phyloP scores from a whole-genome alignment of 495 filamentous ascomycete species.

The Pseudoneurospora amorphoporcata region DNA sequence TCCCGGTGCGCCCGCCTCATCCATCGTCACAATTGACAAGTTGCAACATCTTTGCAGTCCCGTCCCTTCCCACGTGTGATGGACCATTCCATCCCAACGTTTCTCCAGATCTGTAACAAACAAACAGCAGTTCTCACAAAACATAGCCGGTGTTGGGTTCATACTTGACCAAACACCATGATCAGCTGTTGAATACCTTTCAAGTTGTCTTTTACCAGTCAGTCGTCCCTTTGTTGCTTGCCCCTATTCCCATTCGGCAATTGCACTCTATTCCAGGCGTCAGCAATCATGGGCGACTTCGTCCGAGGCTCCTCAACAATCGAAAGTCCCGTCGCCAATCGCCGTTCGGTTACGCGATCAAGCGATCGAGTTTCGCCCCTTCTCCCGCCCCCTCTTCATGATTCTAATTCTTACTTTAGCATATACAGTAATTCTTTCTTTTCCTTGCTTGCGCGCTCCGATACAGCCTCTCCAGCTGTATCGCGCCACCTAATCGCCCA shows the following conservation, averaged over 20 bases:
- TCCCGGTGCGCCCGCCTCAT: background rate
- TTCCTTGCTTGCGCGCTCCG: conserved; percentile 7
- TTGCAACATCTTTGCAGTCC: background rate
- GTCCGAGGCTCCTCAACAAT: background rate
- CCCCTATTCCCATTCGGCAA: background rate
- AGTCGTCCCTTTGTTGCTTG: background rate
- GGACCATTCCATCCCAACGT: background rate
- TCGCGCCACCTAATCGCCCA: conserved; percentile 22
- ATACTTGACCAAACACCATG: background rate
- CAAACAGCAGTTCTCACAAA: background rate
- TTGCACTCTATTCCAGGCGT: background rate
- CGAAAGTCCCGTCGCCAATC: background rate
- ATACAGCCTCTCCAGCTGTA: conserved; percentile 13
- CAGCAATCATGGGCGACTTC: background rate
- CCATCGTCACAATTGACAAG: background rate
- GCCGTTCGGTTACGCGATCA: background rate
- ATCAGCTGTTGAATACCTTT: background rate
- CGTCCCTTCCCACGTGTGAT: background rate
- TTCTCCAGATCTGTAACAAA: background rate
- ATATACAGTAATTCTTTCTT: conserved; percentile 20
- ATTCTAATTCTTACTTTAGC: conserved; percentile 8
- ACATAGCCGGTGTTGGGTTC: background rate
- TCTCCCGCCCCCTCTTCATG: background rate
- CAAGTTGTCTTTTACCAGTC: background rate
- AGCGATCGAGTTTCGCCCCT: conserved; percentile 4